phyloP scores from a whole-genome alignment of 805 yeast genomes.

The Ogataea trehaloabstinens region DNA sequence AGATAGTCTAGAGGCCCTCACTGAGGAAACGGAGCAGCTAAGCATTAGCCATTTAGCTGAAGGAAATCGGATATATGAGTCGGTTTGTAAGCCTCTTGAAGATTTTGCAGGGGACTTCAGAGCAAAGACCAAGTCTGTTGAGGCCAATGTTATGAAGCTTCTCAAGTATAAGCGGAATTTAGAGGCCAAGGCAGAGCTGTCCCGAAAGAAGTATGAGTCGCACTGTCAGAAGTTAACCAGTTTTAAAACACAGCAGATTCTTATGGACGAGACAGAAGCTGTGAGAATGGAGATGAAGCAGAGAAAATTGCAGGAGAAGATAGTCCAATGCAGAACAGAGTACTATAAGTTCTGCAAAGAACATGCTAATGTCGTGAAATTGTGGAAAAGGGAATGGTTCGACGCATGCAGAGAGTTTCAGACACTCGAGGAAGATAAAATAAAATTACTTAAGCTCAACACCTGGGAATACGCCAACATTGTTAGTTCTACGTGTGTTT shows the following conservation, averaged over 20 bases:
- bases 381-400: constrained; percentile 75
- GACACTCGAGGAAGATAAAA: constrained; percentile 67
- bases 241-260: constrained; percentile 56
- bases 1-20: constrained; percentile 56
- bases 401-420: constrained; percentile 60
- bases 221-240: constrained; percentile 61
- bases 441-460: constrained; percentile 65
- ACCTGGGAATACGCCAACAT: constrained; percentile 78
- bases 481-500: constrained; percentile 72
- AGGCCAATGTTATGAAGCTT: constrained; percentile 56
- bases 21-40: constrained; percentile 57
- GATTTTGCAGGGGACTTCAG: constrained; percentile 51
- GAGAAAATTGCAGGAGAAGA: constrained; percentile 44
- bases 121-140: constrained; percentile 55
- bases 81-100: constrained; percentile 51
- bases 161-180: constrained; percentile 42
- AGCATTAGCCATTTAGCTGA: constrained; percentile 54
- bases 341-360: constrained; percentile 55
- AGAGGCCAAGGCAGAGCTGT: constrained; percentile 34
- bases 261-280: constrained; percentile 73
- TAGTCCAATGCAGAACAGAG: constrained; percentile 44
- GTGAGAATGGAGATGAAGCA: constrained; percentile 58
- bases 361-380: constrained; percentile 54
- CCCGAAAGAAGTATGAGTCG: constrained; percentile 50
- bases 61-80: constrained; percentile 47